Conservation (phyloP, 1,284 basidiomycete species). For the Gomphus bonarii region DNA sequence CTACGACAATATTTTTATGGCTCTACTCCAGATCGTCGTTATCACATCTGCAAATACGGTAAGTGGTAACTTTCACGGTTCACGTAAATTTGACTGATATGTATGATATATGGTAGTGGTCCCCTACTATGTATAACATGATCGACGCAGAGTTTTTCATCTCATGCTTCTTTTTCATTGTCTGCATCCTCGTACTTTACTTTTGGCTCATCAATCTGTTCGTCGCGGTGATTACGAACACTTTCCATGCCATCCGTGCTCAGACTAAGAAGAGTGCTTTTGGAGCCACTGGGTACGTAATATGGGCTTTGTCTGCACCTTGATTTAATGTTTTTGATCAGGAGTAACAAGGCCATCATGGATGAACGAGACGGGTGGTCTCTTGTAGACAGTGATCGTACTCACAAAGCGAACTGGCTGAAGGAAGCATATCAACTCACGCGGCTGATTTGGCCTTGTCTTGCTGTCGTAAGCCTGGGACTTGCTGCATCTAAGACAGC, state of each 20-base stretch:
- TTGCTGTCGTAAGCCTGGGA: conserved; percentile 64
- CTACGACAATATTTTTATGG: conserved; percentile 85
- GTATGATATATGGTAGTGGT: conserved; percentile 39
- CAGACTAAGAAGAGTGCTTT: conserved; percentile 92
- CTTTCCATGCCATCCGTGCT: conserved; percentile 82
- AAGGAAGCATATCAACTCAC: conserved; percentile 53
- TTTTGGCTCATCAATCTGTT: conserved; percentile 94
- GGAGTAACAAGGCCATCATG: conserved; percentile 32
- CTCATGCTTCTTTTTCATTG: conserved; percentile 84
- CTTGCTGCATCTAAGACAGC: conserved; percentile 72
- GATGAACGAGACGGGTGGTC: conserved; percentile 57
- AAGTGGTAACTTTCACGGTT: conserved; percentile 19
- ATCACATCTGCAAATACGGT: conserved; percentile 75
- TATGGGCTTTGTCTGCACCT: not conserved
- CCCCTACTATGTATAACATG: conserved; percentile 80
- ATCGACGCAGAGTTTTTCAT: conserved; percentile 89
- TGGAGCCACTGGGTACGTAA: conserved; percentile 59
- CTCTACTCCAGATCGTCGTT: conserved; percentile 79
- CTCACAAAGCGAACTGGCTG: conserved; percentile 34
- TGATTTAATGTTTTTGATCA: conserved; percentile 18
- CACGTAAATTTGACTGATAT: not conserved
- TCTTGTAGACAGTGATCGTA: conserved; percentile 32
- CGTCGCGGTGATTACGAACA: conserved; percentile 94
- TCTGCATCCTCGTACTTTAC: conserved; percentile 77
- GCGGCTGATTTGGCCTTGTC: conserved; percentile 67